Conservation (phyloP, 78 protist genomes). For the Dictyostelium brefeldianum region DNA sequence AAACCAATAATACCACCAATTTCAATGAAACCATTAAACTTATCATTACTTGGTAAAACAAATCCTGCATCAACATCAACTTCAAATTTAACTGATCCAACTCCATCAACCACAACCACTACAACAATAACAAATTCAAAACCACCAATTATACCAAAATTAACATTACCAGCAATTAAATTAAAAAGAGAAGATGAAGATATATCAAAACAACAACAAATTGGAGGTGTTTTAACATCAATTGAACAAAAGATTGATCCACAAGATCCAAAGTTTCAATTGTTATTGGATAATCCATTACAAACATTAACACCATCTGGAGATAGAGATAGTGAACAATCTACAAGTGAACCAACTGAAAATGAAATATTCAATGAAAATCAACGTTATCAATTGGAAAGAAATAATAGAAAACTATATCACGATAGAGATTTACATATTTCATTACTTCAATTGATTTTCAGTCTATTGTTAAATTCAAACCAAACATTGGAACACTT, state of each 20-base stretch:
- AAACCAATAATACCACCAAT: constrained; percentile 2
- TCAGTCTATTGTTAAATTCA: constrained; percentile 61
- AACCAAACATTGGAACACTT: constrained; percentile 84
- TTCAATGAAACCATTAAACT: neutral
- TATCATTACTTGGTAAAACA: neutral
- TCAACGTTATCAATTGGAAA: constrained; percentile 59
- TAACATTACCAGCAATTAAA: constrained; percentile 50
- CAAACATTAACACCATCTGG: constrained; percentile 1
- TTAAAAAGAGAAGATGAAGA: constrained; percentile 25
- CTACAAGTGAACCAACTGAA: constrained; percentile 41
- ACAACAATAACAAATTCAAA: neutral
- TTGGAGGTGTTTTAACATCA: constrained; percentile 28
- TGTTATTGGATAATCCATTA: constrained; percentile 57
- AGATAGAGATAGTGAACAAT: neutral
- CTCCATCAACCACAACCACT: neutral
- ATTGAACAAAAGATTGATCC: constrained; percentile 67
- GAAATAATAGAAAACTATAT: constrained; percentile 80
- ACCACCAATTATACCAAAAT: constrained; percentile 37
- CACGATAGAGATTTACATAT: constrained; percentile 80
- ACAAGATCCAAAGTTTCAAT: constrained; percentile 75
- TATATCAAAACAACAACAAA: neutral
- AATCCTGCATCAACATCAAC: neutral
- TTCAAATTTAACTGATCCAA: neutral
- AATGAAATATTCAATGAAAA: constrained; percentile 40
- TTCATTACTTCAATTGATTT: constrained; percentile 69